These are phyloP conservation scores for Ophiocordyceps camponoti-leonardi DNA, from an alignment of 2,329 filamentous ascomycete genomes.

Conservation along the genomic window DNA sequence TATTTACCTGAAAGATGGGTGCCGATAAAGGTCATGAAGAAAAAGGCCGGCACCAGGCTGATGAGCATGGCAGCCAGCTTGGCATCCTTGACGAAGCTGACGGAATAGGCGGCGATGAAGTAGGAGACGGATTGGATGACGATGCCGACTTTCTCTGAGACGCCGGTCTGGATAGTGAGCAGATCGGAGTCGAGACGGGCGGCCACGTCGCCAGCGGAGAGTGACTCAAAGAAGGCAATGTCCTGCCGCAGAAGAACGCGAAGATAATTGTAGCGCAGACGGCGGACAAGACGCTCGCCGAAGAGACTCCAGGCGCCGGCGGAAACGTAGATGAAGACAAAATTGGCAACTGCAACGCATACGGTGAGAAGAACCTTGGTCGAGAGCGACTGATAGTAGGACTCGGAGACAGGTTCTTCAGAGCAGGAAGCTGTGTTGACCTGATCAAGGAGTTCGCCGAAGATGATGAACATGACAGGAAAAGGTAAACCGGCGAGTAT, in stretches of 20 bases:
- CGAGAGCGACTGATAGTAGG: slow-evolving; percentile 23
- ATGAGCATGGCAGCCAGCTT: slow-evolving; percentile 46
- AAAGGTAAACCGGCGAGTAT: slow-evolving; percentile 45
- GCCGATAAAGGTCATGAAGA: slow-evolving; percentile 39
- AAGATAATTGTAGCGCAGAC: slow-evolving; percentile 44
- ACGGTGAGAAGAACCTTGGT: slow-evolving; percentile 42
- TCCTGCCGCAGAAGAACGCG: slow-evolving; percentile 41
- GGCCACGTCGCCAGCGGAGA: slow-evolving; percentile 44
- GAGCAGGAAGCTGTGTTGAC: slow-evolving; percentile 39
- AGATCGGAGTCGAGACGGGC: slow-evolving; percentile 49
- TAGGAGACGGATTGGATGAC: slow-evolving; percentile 44
- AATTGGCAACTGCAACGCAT: slow-evolving; percentile 45
- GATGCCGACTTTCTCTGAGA: slow-evolving; percentile 54
- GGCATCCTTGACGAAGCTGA: slow-evolving; percentile 48
- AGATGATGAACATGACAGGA: slow-evolving; percentile 45
- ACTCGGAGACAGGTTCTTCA: slow-evolving; percentile 1
- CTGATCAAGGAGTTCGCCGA: slow-evolving; percentile 44
- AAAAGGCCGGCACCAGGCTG: slow-evolving; percentile 43
- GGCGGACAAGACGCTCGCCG: slow-evolving; percentile 44
- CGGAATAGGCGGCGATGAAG: slow-evolving; percentile 48
- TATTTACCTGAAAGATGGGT: slow-evolving; percentile 37
- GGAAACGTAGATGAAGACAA: slow-evolving; percentile 46
- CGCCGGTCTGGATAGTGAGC: slow-evolving; percentile 47
- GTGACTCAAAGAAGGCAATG: slow-evolving; percentile 44
- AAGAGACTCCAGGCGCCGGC: slow-evolving; percentile 46